Conservation (phyloP, 495 filamentous ascomycete genomes). For the Chaetomium cochliodes region DNA sequence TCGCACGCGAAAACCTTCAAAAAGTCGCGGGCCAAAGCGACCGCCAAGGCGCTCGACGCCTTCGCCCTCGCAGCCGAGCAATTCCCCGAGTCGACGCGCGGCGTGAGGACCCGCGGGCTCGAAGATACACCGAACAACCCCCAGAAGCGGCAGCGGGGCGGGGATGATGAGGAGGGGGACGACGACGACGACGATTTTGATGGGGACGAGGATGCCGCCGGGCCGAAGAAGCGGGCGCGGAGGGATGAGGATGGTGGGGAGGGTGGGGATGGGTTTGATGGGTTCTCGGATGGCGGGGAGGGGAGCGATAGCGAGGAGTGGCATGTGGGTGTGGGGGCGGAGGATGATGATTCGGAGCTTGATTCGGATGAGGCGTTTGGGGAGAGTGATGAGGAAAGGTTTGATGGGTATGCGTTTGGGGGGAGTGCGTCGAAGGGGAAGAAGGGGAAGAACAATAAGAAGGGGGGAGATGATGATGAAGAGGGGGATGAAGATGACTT, state of each 20-base stretch:
- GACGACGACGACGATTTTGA: constrained; percentile 56
- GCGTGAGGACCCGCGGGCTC: constrained; percentile 46
- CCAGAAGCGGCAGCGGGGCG: constrained; percentile 23
- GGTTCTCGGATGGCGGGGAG: constrained; percentile 46
- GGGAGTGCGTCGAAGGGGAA: constrained; percentile 56
- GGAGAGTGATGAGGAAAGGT: constrained; percentile 79
- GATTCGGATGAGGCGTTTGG: constrained; percentile 95
- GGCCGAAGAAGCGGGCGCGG: constrained; percentile 44
- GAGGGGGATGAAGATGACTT: constrained; percentile 57
- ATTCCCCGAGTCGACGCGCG: constrained; percentile 39
- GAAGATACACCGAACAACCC: constrained; percentile 38
- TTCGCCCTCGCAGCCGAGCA: constrained; percentile 76
- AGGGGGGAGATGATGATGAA: constrained; percentile 47
- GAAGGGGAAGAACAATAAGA: constrained; percentile 36
- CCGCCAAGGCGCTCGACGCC: constrained; percentile 70
- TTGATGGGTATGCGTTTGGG: constrained; percentile 71
- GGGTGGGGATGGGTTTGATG: constrained; percentile 40
- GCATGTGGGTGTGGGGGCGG: constrained; percentile 69
- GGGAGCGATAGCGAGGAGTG: constrained; percentile 83
- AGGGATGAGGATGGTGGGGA: constrained; percentile 39
- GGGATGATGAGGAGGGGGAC: constrained; percentile 40
- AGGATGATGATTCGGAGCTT: constrained; percentile 77
- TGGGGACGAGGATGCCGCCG: constrained; percentile 48
- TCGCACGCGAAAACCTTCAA: constrained; percentile 27
- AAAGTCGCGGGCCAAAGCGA: constrained; percentile 44